Evolutionary conservation across 768 basidiomycete genomes (phyloP).

Genomic region (Mycena sanguinolenta): DNA sequence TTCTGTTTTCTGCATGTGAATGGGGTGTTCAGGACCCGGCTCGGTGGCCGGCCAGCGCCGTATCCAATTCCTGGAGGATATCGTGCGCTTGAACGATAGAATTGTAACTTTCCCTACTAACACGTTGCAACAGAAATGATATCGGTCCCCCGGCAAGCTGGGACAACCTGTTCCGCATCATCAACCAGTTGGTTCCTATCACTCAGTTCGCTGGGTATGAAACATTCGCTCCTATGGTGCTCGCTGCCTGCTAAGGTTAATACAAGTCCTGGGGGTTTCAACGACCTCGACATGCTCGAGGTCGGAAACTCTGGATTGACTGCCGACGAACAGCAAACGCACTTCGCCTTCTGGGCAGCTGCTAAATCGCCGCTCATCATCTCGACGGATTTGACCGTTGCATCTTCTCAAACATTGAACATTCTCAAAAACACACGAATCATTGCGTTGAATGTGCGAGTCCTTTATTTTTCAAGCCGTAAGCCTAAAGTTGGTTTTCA

Average conservation of each 20-base stretch:
- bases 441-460: slow-evolving; percentile 58
- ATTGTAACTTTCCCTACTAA: not conserved
- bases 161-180: slow-evolving; percentile 63
- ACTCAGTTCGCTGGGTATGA: slow-evolving; percentile 62
- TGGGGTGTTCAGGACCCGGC: slow-evolving; percentile 68
- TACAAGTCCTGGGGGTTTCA: slow-evolving; percentile 5
- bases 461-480: not conserved
- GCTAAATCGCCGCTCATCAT: slow-evolving; percentile 64
- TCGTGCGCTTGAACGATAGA: slow-evolving; percentile 48
- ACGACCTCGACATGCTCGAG: slow-evolving; percentile 67
- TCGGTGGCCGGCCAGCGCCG: slow-evolving; percentile 59
- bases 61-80: slow-evolving; percentile 67
- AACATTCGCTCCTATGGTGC: slow-evolving; percentile 39
- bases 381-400: slow-evolving; percentile 56
- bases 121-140: slow-evolving; percentile 51
- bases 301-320: slow-evolving; percentile 64
- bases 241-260: not conserved
- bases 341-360: slow-evolving; percentile 69
- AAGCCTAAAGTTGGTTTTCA: slow-evolving; percentile 30
- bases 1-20: slow-evolving; percentile 66
- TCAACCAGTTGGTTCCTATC: slow-evolving; percentile 66
- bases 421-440: slow-evolving; percentile 58
- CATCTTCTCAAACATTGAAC: slow-evolving; percentile 48
- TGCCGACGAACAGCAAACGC: slow-evolving; percentile 56
- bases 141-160: slow-evolving; percentile 62